Conservation (phyloP, 2,329 filamentous ascomycete genomes). For the Plenodomus lindquistii region DNA sequence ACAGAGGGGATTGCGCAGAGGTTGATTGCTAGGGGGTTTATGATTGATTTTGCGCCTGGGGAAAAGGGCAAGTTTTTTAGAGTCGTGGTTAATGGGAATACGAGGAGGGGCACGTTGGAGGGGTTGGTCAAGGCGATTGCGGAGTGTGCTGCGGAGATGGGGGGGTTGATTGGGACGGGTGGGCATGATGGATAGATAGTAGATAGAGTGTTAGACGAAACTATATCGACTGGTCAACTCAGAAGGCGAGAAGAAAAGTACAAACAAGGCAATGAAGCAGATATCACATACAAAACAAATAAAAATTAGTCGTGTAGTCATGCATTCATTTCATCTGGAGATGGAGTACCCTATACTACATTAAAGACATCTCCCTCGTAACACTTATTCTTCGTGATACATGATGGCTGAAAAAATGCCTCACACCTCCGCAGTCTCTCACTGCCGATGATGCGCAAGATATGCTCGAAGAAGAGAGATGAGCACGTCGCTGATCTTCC, state of each 20-base stretch:
- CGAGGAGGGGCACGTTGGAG: conserved; percentile 63
- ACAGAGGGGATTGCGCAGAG: conserved; percentile 60
- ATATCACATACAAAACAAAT: not conserved
- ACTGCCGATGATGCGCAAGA: conserved; percentile 22
- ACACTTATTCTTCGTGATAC: conserved; percentile 15
- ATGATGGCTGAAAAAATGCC: conserved; percentile 10
- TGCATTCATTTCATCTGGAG: conserved; percentile 21
- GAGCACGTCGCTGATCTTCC: no score
- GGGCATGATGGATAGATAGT: no score
- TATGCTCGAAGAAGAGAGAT: conserved; percentile 9
- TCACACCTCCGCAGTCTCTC: conserved; percentile 17
- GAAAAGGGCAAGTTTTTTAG: conserved; percentile 68
- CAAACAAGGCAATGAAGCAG: no score
- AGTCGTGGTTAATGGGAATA: conserved; percentile 68
- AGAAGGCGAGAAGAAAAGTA: not conserved
- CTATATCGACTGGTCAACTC: no score
- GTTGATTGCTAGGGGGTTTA: conserved; percentile 65
- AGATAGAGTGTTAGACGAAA: no score
- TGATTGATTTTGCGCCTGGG: conserved; percentile 70
- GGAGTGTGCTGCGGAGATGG: conserved; percentile 46
- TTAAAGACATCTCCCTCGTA: not conserved
- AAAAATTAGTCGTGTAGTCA: not conserved
- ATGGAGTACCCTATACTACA: conserved; percentile 35
- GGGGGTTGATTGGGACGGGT: conserved; percentile 21
- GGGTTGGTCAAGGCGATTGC: conserved; percentile 64